Evolutionary conservation across 306 rosid species (phyloP), one percentile per base, ranked within the genome.

Genomic region (Acacia acuminata): DNA sequence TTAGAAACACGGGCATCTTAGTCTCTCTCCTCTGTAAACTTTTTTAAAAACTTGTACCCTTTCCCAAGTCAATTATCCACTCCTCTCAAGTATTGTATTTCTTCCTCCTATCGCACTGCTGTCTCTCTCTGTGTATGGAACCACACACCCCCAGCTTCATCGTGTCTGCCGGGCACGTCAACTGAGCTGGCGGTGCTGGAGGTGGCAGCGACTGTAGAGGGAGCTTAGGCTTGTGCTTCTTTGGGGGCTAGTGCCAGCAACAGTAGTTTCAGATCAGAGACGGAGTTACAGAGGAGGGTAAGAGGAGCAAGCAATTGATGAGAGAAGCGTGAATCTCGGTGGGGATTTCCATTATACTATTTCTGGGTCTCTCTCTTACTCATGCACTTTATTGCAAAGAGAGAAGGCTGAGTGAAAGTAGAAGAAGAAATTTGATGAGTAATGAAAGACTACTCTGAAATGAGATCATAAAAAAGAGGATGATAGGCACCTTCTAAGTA

Each of bases 161-260:
- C 0, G 97, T 92, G 90, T 96, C 91, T n/a, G 92, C 91, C 20
- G 32, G 99, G 76, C 99, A 96, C 0, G 94, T 93, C 0, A 80
- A 86, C 75, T 84, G 75, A 0, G 89, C 22, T 1, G 72, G 79
- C 0, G 90, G 14, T 1, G 2, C 32, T 2, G 2, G 32, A 30
- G 32, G 32, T 30, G 32, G 32, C 32, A 30, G 32, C 32, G 82
- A 82, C 32, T 13, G 75, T 10, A 22, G 81, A 79, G 2, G 96
- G 90, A 30, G 63, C 82, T 61, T 70, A 2, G 88, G 87, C 6
- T 78, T 88, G 86, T 40, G 87, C 50, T 72, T 88, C 16, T 91
- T 84, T 0, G 84, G 15, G 15, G 90, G 92, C 5, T 88, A 82
- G n/a, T 87, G 92, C 2, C 86, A 82, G 0, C 90, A 89, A 20